Evolutionary conservation across 164 flowering plant genomes (phyloP).

Genomic region (Aristolochia fimbriata): DNA sequence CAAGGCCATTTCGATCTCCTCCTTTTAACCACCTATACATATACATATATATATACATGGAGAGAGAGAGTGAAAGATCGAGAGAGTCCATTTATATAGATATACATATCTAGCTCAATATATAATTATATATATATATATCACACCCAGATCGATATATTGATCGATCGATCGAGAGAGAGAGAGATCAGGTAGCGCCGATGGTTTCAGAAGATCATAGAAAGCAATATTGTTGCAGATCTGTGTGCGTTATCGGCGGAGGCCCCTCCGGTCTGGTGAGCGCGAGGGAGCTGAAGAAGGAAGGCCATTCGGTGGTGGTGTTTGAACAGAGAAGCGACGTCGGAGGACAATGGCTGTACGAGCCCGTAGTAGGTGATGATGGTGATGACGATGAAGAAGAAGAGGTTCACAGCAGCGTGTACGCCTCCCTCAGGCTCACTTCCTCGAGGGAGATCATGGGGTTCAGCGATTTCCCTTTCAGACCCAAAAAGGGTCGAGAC

Average conservation of each 20-base stretch:
- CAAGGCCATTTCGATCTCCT: too few species aligned
- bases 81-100: background rate
- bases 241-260: conserved; percentile 82
- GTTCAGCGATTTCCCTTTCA: conserved; percentile 71
- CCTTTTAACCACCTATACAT: too few species aligned
- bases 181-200: too few species aligned
- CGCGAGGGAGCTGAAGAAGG: conserved; percentile 74
- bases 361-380: too few species aligned
- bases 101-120: too few species aligned
- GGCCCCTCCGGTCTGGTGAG: conserved; percentile 85
- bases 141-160: too few species aligned
- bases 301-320: conserved; percentile 66
- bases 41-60: too few species aligned
- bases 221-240: conserved; percentile 16
- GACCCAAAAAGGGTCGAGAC: conserved; percentile 60
- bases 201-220: conserved; percentile 41
- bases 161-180: too few species aligned
- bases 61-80: too few species aligned
- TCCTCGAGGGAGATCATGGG: conserved; percentile 92
- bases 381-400: too few species aligned
- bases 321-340: conserved; percentile 71
- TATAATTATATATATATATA: too few species aligned
- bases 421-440: conserved; percentile 52
- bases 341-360: conserved; percentile 70
- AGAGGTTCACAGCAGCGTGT: conserved; percentile 70